Conservation (phyloP, 1,139 yeast species). For the Spathaspora sp. region DNA sequence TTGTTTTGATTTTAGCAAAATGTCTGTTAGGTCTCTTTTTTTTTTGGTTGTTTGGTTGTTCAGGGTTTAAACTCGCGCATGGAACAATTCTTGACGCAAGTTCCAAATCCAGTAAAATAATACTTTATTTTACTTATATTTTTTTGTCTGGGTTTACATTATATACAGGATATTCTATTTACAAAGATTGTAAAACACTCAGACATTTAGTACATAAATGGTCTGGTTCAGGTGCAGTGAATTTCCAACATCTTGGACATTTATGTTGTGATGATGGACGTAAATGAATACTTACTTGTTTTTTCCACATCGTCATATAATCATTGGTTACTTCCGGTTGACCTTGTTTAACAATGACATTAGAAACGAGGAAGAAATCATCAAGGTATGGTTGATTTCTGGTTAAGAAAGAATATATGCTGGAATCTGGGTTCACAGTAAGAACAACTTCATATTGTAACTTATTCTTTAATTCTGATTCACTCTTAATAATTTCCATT, state of each 20-base stretch:
- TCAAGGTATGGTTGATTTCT: slow-evolving; percentile 33
- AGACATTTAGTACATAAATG: slow-evolving; percentile 70
- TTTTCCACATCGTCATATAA: slow-evolving; percentile 3
- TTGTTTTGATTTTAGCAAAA: too few species aligned
- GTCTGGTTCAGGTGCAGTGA: slow-evolving; percentile 50
- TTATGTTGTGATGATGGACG: slow-evolving; percentile 36
- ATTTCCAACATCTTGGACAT: slow-evolving; percentile 96
- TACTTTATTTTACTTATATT: too few species aligned
- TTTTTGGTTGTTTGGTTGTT: neutral
- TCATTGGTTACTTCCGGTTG: neutral
- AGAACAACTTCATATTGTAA: slow-evolving; percentile 58
- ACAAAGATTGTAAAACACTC: slow-evolving; percentile 17
- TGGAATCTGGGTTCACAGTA: slow-evolving; percentile 15
- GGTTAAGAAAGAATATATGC: slow-evolving; percentile 14
- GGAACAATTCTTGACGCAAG: too few species aligned
- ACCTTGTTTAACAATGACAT: slow-evolving; percentile 36
- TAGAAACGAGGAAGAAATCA: slow-evolving; percentile 70
- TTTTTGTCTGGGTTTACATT: neutral
- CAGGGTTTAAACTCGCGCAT: too few species aligned
- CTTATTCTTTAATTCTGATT: slow-evolving; percentile 55
- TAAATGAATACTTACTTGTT: slow-evolving; percentile 7
- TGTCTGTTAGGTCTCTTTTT: neutral
- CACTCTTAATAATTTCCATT: slow-evolving; percentile 33
- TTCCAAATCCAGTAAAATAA: too few species aligned
- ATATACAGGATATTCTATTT: neutral